phyloP scores from a whole-genome alignment of 257 asterid species.

The Cinchona pubescens region DNA sequence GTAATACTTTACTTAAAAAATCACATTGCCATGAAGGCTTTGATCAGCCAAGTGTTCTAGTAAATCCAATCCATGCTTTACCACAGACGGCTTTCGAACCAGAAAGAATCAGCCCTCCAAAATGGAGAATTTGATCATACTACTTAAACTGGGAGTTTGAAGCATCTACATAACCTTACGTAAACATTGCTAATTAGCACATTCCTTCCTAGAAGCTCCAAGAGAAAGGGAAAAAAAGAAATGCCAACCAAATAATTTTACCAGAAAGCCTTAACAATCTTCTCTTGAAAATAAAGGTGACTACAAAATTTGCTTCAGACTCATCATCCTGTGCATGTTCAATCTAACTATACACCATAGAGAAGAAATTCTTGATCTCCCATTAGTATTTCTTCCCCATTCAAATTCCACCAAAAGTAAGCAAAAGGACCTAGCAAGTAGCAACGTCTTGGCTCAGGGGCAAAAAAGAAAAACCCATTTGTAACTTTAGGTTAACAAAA shows the following conservation, averaged over 20 bases:
- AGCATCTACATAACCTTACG: background rate
- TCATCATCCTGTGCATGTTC: background rate
- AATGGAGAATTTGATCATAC: background rate
- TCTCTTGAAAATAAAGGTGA: background rate
- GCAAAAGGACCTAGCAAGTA: background rate
- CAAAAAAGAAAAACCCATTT: background rate
- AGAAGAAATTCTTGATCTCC: conserved; percentile 3
- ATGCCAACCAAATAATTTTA: background rate
- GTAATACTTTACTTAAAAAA: too few relatives aligned
- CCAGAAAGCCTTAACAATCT: background rate
- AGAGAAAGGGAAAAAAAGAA: too few relatives aligned
- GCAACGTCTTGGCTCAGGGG: background rate
- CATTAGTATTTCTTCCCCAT: background rate
- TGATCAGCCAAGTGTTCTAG: too few relatives aligned
- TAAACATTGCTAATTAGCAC: background rate
- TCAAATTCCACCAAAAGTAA: background rate
- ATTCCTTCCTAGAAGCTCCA: background rate
- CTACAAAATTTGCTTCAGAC: conserved; percentile 14
- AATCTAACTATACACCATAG: conserved; percentile 11
- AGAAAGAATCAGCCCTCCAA: background rate
- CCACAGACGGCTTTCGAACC: too few relatives aligned
- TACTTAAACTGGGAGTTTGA: background rate
- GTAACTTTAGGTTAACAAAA: background rate
- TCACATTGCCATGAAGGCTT: too few relatives aligned
- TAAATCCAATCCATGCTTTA: too few relatives aligned